These are phyloP conservation scores for Trichoderma cornu-damae DNA, from an alignment of 2,329 filamentous ascomycete genomes.

Conservation along the genomic window DNA sequence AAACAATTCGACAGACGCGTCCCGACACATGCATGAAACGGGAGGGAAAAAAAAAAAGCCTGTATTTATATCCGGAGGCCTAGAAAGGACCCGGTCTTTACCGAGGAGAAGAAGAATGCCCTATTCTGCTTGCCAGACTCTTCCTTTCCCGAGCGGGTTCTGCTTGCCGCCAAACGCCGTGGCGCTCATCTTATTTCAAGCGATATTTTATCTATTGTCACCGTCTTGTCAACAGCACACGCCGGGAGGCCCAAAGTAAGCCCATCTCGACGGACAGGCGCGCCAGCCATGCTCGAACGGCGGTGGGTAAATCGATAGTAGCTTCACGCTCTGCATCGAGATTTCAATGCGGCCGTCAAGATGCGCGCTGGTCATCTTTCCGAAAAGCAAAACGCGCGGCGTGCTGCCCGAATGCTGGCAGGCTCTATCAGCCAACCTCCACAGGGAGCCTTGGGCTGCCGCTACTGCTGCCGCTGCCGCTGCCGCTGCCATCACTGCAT, in stretches of 20 bases:
- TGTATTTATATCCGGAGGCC: background rate
- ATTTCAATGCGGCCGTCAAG: background rate
- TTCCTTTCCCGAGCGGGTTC: no score
- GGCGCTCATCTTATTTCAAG: background rate
- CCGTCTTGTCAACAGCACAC: background rate
- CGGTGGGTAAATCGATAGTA: background rate
- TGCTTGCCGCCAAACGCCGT: no score
- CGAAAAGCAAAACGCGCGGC: background rate
- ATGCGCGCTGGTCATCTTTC: background rate
- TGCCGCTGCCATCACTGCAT: background rate
- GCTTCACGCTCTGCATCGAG: conserved; percentile 1
- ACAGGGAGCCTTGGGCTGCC: no score
- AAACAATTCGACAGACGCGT: background rate
- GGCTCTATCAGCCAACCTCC: no score
- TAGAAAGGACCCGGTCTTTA: conserved; percentile 1
- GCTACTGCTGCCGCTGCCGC: no score
- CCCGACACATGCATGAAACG: background rate
- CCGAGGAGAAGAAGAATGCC: background rate
- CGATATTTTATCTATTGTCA: background rate
- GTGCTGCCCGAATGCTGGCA: background rate
- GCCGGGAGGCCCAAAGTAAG: background rate
- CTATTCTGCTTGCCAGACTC: background rate
- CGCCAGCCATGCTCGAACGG: background rate
- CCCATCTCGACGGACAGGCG: background rate
- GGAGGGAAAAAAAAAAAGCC: background rate